Evolutionary conservation across 352 stramenopile species (phyloP), one percentile per base, ranked within the genome.

Genomic region (Phytopythium chamaehyphon): DNA sequence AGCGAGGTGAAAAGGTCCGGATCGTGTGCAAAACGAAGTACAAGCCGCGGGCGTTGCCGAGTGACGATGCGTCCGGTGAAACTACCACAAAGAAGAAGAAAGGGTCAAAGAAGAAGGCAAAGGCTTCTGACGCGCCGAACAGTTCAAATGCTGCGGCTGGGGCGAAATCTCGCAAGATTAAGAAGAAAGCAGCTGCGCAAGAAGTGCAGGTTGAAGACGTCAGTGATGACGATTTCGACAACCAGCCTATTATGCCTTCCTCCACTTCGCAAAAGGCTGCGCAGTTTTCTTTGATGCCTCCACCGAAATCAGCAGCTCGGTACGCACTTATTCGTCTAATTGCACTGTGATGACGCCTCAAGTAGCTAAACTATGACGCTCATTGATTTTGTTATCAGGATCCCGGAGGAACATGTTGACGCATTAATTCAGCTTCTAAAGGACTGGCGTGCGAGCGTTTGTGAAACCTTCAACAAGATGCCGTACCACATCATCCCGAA

Each of bases 401-500:
- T 95, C 37, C 75, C 84, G 19, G 55, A 75, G 38, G 47, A 71
- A 10, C 80, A 95, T 44, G 80, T 86, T 14, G 78, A 91, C 40
- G 66, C 78, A 18, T 56, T 95, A 31, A 78, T 78, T 2, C 84
- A 93, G 42, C 52, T 95, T 18, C 64, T 95, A 12, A 92, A 93
- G 59, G 84, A 95, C 57, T 95, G 84, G 84, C 80, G 84, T 45
- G 84, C 82, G 21, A 90, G 71, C 43, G 82, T 93, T 12, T 95
- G 84, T 51, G 84, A 95, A 61, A 90, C 74, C 48, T 83, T 85
- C 33, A 90, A 90, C 48, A 62, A 87, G 33, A 95, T 95, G 84
- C 84, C 84, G 47, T 95, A 95, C 46, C 84, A 95, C 31, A 95
- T 95, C 47, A 61, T 95, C 22, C 76, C 84, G 2, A 95, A 82